Conservation (phyloP, 1,284 basidiomycete species). For the Coniferiporia sulphurascens region DNA sequence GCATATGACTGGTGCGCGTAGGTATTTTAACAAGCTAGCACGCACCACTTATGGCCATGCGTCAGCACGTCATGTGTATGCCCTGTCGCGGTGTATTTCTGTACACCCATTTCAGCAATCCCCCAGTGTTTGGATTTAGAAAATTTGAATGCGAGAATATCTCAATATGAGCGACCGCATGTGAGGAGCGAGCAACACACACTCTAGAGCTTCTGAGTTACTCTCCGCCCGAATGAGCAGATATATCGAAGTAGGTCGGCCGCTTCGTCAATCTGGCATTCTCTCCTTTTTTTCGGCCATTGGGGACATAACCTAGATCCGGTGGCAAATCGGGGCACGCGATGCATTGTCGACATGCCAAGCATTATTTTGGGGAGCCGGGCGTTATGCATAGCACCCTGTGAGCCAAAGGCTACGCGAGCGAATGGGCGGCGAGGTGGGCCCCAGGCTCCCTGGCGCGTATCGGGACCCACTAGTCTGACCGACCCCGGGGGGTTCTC, state of each 20-base stretch:
- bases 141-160: not conserved
- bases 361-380: no score
- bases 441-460: no score
- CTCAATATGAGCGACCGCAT: not conserved
- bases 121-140: not conserved
- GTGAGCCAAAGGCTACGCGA: not conserved
- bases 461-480: not conserved
- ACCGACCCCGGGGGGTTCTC: not conserved
- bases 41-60: not conserved
- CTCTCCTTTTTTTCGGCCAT: not conserved
- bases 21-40: constrained; percentile 12
- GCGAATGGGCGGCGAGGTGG: not conserved
- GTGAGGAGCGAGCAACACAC: not conserved
- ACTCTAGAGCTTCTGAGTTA: not conserved
- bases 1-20: constrained; percentile 1
- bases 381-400: no score
- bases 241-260: not conserved
- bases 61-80: not conserved
- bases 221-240: not conserved
- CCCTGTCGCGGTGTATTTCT: not conserved
- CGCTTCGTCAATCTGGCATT: not conserved
- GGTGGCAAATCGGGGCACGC: no score
- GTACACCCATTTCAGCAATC: not conserved
- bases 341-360: no score
- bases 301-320: not conserved